Evolutionary conservation across 805 yeast species (phyloP), one percentile per base, ranked within the genome.

Genomic region (Saccharomycopsis javanensis): DNA sequence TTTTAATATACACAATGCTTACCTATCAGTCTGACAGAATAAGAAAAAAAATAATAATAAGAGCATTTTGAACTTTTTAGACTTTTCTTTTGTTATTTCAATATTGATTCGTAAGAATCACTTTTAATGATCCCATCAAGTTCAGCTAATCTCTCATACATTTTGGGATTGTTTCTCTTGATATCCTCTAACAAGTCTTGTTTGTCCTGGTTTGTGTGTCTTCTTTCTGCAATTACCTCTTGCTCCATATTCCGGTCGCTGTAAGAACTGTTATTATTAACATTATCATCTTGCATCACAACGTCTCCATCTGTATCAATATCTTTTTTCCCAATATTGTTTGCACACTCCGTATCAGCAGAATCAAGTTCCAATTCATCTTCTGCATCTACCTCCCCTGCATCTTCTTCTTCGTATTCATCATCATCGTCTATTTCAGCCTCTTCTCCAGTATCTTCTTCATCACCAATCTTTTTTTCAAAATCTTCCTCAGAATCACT

Each of bases 331-430:
- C n/a, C n/a, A n/a, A n/a, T n/a, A 8, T 31, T 2, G 11, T 3
- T 5, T 31, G 35, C 11, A 8, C 35, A 31, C 15, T 31, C 33
- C 10, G 33, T 60, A 5, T 57, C 62, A 11, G 57, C 55, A 8
- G 55, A 45, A 6, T 57, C 64, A 1, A 42, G 54, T 25, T 57
- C 64, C 65, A 64, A 63, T 5, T 62, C 57, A 2, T 62, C 57
- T 54, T 67, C 69, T 13, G 64, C 69, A 8, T 64, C 69, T 13
- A 64, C 69, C 7, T 64, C 72, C 2, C 60, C 62, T n/a, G 62
- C 67, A 5, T 61, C 69, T 42, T 68, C 70, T 16, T 58, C 63
- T 8, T 62, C 63, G 2, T 61, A 66, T 10, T 58, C 60, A 8
- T 57, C 48, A 15, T 46, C 57, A 1, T 48, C 37, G 4, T 45